These are phyloP conservation scores for Ascobolus immersus DNA, from an alignment of 495 filamentous ascomycete species.

Conservation along the genomic window DNA sequence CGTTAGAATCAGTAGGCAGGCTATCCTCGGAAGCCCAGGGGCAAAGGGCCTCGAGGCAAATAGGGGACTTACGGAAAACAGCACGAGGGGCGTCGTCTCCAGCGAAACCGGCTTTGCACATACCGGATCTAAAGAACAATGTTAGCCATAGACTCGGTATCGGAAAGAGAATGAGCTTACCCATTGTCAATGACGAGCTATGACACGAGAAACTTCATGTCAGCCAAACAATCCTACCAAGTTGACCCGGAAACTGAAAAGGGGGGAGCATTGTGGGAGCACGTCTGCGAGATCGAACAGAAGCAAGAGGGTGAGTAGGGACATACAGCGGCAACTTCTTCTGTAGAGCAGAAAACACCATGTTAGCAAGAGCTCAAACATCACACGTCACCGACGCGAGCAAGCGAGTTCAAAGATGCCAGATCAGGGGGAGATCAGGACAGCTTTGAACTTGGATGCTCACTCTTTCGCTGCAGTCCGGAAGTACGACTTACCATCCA, in stretches of 20 bases:
- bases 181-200: slow-evolving; percentile 99
- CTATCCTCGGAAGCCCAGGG: neutral
- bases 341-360: slow-evolving; percentile 30
- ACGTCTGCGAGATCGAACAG: neutral
- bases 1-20: slow-evolving; percentile 8
- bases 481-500: slow-evolving; percentile 62
- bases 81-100: slow-evolving; percentile 99
- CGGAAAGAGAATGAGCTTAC: slow-evolving; percentile 32
- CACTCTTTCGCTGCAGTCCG: no score
- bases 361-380: no score
- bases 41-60: slow-evolving; percentile 1
- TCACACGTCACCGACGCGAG: no score
- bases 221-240: slow-evolving; percentile 9
- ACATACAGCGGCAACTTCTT: slow-evolving; percentile 78
- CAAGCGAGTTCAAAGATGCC: no score
- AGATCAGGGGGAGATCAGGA: no score
- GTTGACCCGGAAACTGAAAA: slow-evolving; percentile 4
- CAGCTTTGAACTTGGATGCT: no score
- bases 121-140: slow-evolving; percentile 66
- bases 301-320: slow-evolving; percentile 1
- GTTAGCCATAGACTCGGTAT: no score
- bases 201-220: slow-evolving; percentile 3
- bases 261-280: neutral
- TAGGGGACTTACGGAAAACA: slow-evolving; percentile 87
- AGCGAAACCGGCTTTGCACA: slow-evolving; percentile 99